These are phyloP conservation scores for Aquilaria malaccensis DNA, from an alignment of 345 rosid genomes.

Conservation along the genomic window DNA sequence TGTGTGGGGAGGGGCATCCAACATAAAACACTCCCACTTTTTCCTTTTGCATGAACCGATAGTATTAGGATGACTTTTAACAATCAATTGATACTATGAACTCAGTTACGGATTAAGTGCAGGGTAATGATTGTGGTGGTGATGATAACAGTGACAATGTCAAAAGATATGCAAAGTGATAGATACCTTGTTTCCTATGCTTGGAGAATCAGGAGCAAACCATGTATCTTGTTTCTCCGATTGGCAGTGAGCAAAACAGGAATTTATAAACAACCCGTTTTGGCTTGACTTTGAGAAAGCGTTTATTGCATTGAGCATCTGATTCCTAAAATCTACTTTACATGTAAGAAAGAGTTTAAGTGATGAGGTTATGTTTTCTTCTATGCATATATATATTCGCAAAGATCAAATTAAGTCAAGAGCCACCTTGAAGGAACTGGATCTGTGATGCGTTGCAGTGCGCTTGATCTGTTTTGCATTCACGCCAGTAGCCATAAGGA, in stretches of 20 bases:
- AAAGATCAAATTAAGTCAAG: conserved; percentile 8
- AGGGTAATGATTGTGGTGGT: no score
- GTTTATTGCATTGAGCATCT: conserved; percentile 54
- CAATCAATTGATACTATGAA: no score
- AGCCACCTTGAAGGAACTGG: conserved; percentile 48
- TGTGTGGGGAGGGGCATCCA: no score
- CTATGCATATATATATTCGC: neutral
- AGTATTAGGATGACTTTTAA: no score
- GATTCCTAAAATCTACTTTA: conserved; percentile 65
- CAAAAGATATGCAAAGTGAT: neutral
- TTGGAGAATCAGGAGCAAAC: conserved; percentile 72
- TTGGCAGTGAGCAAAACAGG: conserved; percentile 93
- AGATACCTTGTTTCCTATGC: conserved; percentile 45
- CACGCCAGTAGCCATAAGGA: conserved; percentile 49
- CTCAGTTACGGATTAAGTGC: no score
- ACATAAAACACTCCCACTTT: no score
- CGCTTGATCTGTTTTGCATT: conserved; percentile 42
- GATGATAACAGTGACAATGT: no score
- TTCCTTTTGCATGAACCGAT: no score
- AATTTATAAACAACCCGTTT: conserved; percentile 81
- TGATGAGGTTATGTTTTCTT: neutral
- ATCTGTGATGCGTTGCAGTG: conserved; percentile 48
- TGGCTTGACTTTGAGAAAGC: conserved; percentile 39
- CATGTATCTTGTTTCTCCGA: conserved; percentile 83
- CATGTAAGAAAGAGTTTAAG: conserved; percentile 12